phyloP scores from a whole-genome alignment of 75 land plant genomes.

The Chamaecyparis obtusa region DNA sequence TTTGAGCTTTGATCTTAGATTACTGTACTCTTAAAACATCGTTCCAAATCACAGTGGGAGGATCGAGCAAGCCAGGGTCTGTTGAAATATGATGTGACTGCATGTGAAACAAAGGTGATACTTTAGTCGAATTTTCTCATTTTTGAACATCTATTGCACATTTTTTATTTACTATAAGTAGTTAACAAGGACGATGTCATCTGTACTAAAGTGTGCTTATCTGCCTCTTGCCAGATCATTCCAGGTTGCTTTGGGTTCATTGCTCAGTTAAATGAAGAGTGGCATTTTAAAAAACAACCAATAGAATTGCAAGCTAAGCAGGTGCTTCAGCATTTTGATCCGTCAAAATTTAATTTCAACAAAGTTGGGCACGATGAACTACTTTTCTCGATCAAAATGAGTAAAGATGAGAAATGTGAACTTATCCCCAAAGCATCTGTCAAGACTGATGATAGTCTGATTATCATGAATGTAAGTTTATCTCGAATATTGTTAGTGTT shows the following conservation, averaged over 20 bases:
- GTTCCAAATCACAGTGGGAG: constrained; percentile 51
- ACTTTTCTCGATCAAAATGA: constrained; percentile 43
- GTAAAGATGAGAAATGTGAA: constrained; percentile 25
- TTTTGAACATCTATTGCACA: not conserved
- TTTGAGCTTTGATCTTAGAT: not conserved
- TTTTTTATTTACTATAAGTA: not conserved
- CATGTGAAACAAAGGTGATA: constrained; percentile 67
- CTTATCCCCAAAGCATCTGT: constrained; percentile 26
- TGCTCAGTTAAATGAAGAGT: constrained; percentile 62
- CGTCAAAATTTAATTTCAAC: constrained; percentile 37
- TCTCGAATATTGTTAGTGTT: not conserved
- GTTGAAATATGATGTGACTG: constrained; percentile 65
- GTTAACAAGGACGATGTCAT: not conserved
- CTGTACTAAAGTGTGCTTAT: not conserved
- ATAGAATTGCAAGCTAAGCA: constrained; percentile 39
- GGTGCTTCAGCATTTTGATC: constrained; percentile 36
- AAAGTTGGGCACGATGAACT: constrained; percentile 47
- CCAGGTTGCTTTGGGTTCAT: constrained; percentile 47
- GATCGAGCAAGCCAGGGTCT: constrained; percentile 43
- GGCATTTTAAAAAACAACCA: constrained; percentile 36
- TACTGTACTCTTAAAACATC: not conserved
- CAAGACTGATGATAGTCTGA: constrained; percentile 24
- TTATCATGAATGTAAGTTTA: constrained; percentile 41
- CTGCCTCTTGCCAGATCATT: constrained; percentile 35
- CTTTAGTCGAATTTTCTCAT: not conserved